These are phyloP conservation scores for Paecilomyces dactylethromorphus DNA, from an alignment of 2,329 filamentous ascomycete genomes.

Conservation along the genomic window DNA sequence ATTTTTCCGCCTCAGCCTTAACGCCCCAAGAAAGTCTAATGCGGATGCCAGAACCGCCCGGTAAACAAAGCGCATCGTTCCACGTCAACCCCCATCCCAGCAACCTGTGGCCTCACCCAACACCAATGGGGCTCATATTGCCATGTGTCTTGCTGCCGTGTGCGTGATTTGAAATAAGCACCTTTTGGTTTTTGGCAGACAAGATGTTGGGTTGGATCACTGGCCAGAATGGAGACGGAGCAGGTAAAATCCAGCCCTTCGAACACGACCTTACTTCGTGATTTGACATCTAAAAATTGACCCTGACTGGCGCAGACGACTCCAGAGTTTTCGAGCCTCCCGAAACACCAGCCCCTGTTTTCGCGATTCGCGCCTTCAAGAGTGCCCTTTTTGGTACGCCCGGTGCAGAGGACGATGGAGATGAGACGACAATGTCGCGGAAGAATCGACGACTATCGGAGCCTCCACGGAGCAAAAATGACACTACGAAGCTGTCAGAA, in stretches of 20 bases:
- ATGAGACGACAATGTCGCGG: conserved; percentile 10
- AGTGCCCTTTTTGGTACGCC: conserved; percentile 60
- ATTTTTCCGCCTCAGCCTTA: conserved; percentile 13
- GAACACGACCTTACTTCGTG: conserved; percentile 1
- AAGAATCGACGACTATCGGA: conserved; percentile 10
- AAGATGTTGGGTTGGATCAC: conserved; percentile 30
- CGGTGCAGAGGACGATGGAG: conserved; percentile 41
- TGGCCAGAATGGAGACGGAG: conserved; percentile 21
- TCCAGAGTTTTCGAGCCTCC: conserved; percentile 54
- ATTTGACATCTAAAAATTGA: not conserved
- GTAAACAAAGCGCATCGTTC: conserved; percentile 29
- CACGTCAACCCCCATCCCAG: conserved; percentile 16
- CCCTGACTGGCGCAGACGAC: conserved; percentile 18
- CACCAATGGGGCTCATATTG: conserved; percentile 12
- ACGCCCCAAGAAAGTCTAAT: conserved; percentile 9
- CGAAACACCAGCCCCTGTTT: conserved; percentile 60
- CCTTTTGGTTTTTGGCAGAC: conserved; percentile 6
- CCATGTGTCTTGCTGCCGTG: conserved; percentile 10
- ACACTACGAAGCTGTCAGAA: conserved; percentile 13
- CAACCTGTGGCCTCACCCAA: conserved; percentile 4
- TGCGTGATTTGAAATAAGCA: conserved; percentile 7
- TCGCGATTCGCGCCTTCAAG: conserved; percentile 61
- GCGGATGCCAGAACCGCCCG: not conserved
- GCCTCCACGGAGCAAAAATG: conserved; percentile 15
- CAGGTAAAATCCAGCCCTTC: conserved; percentile 8